These are phyloP conservation scores for Dioscorea alata DNA, from an alignment of 106 monocot species.

Conservation along the genomic window DNA sequence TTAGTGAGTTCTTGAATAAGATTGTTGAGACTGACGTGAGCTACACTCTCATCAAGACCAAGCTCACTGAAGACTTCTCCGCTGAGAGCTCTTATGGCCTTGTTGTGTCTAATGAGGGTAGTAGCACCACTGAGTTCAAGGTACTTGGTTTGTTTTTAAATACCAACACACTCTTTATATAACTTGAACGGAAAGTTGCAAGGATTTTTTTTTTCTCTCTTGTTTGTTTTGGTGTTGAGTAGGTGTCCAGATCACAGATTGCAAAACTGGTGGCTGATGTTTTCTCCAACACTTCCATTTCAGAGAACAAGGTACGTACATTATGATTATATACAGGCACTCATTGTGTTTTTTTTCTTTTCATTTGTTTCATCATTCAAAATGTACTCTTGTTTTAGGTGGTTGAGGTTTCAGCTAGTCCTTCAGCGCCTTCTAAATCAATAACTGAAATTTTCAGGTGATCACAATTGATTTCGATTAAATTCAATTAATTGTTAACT, in stretches of 20 bases:
- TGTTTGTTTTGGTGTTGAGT: neutral
- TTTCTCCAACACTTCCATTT: conserved; percentile 53
- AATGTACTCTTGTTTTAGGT: conserved; percentile 32
- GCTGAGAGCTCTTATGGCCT: too few relatives aligned
- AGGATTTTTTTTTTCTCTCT: too few relatives aligned
- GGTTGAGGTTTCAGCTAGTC: conserved; percentile 65
- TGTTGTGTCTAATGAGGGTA: conserved; percentile 51
- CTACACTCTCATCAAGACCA: conserved; percentile 78
- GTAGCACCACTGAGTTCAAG: neutral
- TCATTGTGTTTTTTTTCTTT: too few relatives aligned
- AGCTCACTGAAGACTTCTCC: conserved; percentile 5
- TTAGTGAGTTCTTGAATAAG: conserved; percentile 42
- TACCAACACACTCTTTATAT: too few relatives aligned
- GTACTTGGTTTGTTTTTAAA: too few relatives aligned
- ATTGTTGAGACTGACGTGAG: conserved; percentile 47
- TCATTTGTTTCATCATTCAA: neutral
- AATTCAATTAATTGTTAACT: too few relatives aligned
- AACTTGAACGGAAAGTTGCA: too few relatives aligned
- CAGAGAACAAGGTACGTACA: conserved; percentile 42
- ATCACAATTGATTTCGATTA: neutral
- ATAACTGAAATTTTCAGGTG: conserved; percentile 71
- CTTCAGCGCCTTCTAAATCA: conserved; percentile 52
- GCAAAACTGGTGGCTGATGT: conserved; percentile 74
- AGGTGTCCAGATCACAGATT: conserved; percentile 80
- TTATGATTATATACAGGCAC: too few relatives aligned